Evolutionary conservation across 2,329 filamentous ascomycete species (phyloP).

Genomic region (Phyllosticta citriasiana): DNA sequence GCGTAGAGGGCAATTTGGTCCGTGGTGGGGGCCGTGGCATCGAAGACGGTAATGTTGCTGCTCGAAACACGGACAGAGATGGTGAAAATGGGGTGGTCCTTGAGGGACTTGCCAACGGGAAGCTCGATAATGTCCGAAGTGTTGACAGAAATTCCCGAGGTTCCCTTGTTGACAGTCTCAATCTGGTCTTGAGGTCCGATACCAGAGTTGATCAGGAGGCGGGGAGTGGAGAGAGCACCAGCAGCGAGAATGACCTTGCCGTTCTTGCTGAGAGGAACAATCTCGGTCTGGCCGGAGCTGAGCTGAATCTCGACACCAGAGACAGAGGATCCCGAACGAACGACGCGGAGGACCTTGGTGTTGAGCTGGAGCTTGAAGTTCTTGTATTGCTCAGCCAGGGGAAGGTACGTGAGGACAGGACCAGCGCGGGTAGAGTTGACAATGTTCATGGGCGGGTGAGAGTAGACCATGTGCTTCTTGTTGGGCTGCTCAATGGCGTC

Average conservation of each 20-base stretch:
- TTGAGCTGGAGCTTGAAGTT: conserved; percentile 19
- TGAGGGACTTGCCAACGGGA: conserved; percentile 20
- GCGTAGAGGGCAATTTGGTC: conserved; percentile 24
- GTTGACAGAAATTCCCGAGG: conserved; percentile 12
- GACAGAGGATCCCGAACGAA: conserved; percentile 13
- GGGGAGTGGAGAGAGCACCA: conserved; percentile 17
- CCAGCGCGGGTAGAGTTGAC: conserved; percentile 15
- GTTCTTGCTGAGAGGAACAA: conserved; percentile 15
- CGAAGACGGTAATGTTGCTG: conserved; percentile 15
- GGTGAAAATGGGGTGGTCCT: conserved; percentile 29
- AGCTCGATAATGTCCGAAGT: conserved; percentile 17
- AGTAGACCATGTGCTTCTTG: conserved; percentile 15
- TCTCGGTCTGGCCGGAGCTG: conserved; percentile 10
- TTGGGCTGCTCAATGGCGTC: conserved; percentile 16
- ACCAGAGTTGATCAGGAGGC: conserved; percentile 19
- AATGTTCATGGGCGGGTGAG: conserved; percentile 11
- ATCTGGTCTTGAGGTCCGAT: conserved; percentile 20
- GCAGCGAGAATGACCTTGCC: conserved; percentile 20
- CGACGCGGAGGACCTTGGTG: conserved; percentile 16
- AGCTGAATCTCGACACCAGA: conserved; percentile 17
- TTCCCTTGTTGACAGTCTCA: conserved; percentile 14
- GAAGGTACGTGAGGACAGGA: conserved; percentile 17
- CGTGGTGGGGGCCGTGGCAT: conserved; percentile 21
- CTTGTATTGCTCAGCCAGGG: conserved; percentile 10
- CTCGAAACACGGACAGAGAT: conserved; percentile 19